phyloP scores from a whole-genome alignment of 2,329 filamentous ascomycete genomes.

The Tolypocladium cylindrosporum region DNA sequence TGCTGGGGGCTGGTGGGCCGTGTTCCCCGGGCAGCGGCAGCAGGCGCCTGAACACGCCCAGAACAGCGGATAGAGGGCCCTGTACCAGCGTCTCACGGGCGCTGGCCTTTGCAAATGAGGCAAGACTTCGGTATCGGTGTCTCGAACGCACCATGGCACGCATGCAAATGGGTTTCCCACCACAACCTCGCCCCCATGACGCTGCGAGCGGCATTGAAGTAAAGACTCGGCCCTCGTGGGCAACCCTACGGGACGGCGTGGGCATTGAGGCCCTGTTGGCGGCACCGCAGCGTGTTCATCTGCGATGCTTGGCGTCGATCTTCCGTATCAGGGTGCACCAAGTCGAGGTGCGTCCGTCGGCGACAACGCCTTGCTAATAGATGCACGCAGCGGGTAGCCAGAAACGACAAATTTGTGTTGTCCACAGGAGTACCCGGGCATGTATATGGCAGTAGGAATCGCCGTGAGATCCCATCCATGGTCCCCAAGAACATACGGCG shows the following conservation, averaged over 20 bases:
- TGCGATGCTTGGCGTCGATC: background rate
- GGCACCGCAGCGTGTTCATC: too few relatives aligned
- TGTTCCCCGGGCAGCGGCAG: background rate
- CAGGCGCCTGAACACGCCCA: background rate
- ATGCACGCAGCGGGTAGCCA: background rate
- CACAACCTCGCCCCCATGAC: background rate
- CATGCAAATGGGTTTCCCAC: background rate
- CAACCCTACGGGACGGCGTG: background rate
- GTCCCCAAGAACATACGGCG: background rate
- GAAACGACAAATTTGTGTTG: background rate
- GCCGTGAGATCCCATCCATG: too few relatives aligned
- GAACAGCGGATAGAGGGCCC: background rate
- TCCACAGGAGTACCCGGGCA: background rate
- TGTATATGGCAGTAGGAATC: background rate
- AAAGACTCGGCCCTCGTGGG: background rate
- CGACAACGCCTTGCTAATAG: background rate
- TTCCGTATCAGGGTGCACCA: background rate
- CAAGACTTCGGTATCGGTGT: background rate
- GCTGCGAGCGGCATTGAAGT: background rate
- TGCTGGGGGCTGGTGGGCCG: background rate
- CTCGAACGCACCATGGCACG: background rate
- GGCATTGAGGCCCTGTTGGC: too few relatives aligned
- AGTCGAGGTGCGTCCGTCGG: background rate
- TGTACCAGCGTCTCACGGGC: too few relatives aligned
- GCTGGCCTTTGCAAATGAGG: background rate